Evolutionary conservation across 129 eudicot genomes (phyloP).

Genomic region (Helianthus annuus): DNA sequence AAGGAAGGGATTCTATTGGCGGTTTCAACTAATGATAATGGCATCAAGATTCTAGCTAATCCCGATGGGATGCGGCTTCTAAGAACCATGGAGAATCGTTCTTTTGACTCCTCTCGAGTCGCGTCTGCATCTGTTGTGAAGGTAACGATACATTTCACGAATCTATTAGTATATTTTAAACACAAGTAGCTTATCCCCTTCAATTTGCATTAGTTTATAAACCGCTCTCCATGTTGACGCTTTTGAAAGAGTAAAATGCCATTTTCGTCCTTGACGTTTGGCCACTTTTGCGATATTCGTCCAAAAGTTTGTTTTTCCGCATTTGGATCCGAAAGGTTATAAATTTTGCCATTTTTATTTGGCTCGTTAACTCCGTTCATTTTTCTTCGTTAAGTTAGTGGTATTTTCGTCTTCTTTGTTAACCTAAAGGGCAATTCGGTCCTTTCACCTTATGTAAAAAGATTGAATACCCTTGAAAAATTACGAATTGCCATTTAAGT

Average conservation of each 20-base stretch:
- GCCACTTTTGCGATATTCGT: too few species aligned
- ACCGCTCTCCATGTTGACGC: background rate
- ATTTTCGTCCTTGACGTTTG: too few species aligned
- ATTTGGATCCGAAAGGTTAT: too few species aligned
- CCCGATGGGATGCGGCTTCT: slow-evolving; percentile 69
- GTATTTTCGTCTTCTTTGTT: too few species aligned
- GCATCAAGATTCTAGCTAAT: slow-evolving; percentile 75
- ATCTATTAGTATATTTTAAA: background rate
- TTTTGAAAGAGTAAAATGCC: background rate
- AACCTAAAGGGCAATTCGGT: too few species aligned
- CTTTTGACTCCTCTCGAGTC: slow-evolving; percentile 69
- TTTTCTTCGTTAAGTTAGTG: too few species aligned
- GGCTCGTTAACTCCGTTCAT: too few species aligned
- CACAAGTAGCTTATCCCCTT: background rate
- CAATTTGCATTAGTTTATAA: background rate
- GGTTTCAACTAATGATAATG: slow-evolving; percentile 86
- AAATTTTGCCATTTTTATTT: too few species aligned
- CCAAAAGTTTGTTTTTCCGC: too few species aligned
- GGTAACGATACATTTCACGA: slow-evolving; percentile 30
- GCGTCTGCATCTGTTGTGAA: slow-evolving; percentile 61
- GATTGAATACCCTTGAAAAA: too few species aligned
- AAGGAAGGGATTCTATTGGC: slow-evolving; percentile 80
- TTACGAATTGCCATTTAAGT: too few species aligned
- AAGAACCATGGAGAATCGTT: slow-evolving; percentile 68
- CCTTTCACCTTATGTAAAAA: too few species aligned